These are phyloP conservation scores for Plenodomus biglobosus DNA, from an alignment of 2,329 filamentous ascomycete species.

Conservation along the genomic window DNA sequence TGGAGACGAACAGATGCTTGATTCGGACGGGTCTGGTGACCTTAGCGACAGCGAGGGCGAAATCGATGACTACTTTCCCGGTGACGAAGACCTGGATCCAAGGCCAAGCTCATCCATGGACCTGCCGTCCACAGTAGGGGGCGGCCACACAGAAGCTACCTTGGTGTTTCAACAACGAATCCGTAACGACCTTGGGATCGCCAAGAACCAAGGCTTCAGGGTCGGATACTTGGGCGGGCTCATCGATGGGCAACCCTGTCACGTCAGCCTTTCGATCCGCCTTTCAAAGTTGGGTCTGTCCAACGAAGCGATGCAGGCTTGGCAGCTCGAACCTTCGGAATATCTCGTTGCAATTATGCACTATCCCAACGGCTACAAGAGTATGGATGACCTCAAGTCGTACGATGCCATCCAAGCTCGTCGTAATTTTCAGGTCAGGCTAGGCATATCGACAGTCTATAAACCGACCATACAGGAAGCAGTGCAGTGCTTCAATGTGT, in stretches of 20 bases:
- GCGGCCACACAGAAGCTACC: slow-evolving; percentile 25
- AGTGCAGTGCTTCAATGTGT: slow-evolving; percentile 53
- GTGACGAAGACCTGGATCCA: slow-evolving; percentile 45
- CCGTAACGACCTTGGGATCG: slow-evolving; percentile 61
- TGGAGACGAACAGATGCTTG: slow-evolving; percentile 47
- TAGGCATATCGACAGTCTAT: slow-evolving; percentile 71
- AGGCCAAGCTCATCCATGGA: slow-evolving; percentile 21
- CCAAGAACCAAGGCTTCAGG: slow-evolving; percentile 68
- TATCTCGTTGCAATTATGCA: slow-evolving; percentile 74
- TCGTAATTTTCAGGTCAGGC: slow-evolving; percentile 58
- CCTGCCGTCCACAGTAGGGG: not conserved
- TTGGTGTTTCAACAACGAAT: slow-evolving; percentile 47
- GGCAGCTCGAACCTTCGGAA: slow-evolving; percentile 67
- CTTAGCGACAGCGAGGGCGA: slow-evolving; percentile 40
- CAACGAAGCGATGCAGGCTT: slow-evolving; percentile 73
- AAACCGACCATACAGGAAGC: slow-evolving; percentile 66
- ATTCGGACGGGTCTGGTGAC: slow-evolving; percentile 41
- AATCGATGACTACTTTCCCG: slow-evolving; percentile 39
- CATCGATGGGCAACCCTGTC: slow-evolving; percentile 50
- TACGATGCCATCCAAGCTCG: slow-evolving; percentile 43
- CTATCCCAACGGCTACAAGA: slow-evolving; percentile 63
- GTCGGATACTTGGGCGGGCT: slow-evolving; percentile 63
- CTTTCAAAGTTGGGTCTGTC: slow-evolving; percentile 72
- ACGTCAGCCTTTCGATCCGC: slow-evolving; percentile 68
- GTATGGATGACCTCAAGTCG: slow-evolving; percentile 57